Evolutionary conservation across 257 asterid genomes (phyloP), one percentile per base, ranked within the genome.

Genomic region (Scutellaria baicalensis): DNA sequence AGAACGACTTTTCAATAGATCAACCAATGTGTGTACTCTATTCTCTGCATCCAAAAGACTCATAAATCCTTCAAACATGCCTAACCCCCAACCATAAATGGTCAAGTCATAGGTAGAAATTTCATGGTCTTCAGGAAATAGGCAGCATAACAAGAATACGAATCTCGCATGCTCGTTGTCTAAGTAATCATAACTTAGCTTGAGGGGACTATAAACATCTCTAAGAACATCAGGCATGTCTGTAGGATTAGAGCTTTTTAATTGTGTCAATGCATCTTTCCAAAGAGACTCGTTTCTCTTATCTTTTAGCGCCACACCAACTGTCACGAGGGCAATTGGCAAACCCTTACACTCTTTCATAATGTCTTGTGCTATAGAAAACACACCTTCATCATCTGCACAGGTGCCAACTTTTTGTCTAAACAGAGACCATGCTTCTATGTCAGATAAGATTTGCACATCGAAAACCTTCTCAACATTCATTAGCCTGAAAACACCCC

Each of bases 351-450:
- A 79, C 66, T 75, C 80, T 36, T 20, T 5, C 3, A 45, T 64
- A 13, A 83, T 71, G 3, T 54, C 33, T 48, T 9, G 18, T 21
- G 84, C 81, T 8, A 38, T 17, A 9, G n/a, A 18, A 13, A 1
- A 4, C 16, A 64, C 8, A 21, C 38, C 17, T 2, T 10, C 12
- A 45, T 59, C 61, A 10, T 83, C 60, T 51, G 45, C 59, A 40
- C 43, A 21, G 6, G 36, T 8, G 0, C 78, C 76, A 3, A 57
- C 70, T 8, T 40, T 71, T 10, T 59, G 45, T 10, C 4, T 39
- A 6, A 83, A 80, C 3, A 83, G 75, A 23, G 3, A 10, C 77
- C 81, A 77, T 8, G 81, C 78, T 70, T 83, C 84, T 36, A 3
- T 4, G 4, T 71, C 23, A 5, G 51, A 1, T 55, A 83, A 74